Evolutionary conservation across 2,329 filamentous ascomycete species (phyloP).

Genomic region (Penicillium sp.): DNA sequence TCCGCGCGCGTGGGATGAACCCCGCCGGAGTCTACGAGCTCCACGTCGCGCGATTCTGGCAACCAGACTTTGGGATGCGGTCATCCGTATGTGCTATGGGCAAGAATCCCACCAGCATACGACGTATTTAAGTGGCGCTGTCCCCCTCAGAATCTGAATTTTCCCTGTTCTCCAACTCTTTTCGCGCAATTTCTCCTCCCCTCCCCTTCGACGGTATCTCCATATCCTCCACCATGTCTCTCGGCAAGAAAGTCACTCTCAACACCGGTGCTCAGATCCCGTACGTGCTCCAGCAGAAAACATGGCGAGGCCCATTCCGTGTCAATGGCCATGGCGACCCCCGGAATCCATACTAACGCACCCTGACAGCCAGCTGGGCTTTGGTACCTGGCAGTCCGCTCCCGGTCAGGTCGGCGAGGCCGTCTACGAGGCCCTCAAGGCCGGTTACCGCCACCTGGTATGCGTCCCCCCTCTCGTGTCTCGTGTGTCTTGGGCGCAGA

Average conservation of each 20-base stretch:
- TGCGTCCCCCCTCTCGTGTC: slow-evolving; percentile 9
- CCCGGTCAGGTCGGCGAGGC: slow-evolving; percentile 46
- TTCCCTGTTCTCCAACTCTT: slow-evolving; percentile 13
- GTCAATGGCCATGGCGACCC: not conserved
- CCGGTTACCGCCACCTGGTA: slow-evolving; percentile 47
- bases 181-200: slow-evolving; percentile 5
- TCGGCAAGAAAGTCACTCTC: slow-evolving; percentile 45
- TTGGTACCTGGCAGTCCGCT: slow-evolving; percentile 47
- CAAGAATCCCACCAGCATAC: not conserved
- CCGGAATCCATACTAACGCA: slow-evolving; percentile 9
- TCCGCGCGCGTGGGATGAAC: slow-evolving; percentile 20
- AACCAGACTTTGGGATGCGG: not conserved
- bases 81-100: not conserved
- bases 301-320: slow-evolving; percentile 14
- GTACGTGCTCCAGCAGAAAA: slow-evolving; percentile 30
- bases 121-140: not conserved
- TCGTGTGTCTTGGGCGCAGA: not conserved
- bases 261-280: slow-evolving; percentile 45
- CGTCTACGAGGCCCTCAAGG: slow-evolving; percentile 46
- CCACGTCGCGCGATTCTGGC: not conserved
- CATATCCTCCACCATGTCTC: slow-evolving; percentile 39
- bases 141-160: not conserved
- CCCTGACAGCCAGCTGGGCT: slow-evolving; percentile 40
- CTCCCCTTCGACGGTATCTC: not conserved
- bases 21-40: not conserved